Evolutionary conservation across 495 filamentous ascomycete genomes (phyloP), one percentile per base, ranked within the genome.

Genomic region (Pseudoneurospora amorphoporcata): DNA sequence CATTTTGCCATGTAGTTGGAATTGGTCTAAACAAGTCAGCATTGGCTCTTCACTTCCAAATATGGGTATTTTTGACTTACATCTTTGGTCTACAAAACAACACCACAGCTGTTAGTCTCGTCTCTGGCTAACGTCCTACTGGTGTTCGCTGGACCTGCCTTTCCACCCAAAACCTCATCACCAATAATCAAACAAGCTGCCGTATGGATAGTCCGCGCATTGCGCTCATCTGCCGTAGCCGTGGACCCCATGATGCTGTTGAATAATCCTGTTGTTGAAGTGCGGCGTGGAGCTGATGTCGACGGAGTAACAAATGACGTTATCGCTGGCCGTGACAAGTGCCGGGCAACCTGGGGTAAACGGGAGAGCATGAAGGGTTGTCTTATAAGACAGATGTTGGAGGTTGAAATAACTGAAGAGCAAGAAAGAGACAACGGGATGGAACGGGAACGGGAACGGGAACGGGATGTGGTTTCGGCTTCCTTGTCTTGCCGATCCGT

Each of bases 131-230:
- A 23, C 16, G 3, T 14, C 68, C 4, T 12, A n/a, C 40, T 39
- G 7, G 29, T 17, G 41, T 3, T 14, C 39, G 37, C 8, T 53
- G 9, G 37, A 78, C 83, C 61, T 77, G 92, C 95, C 91, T 99
- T 99, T 73, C 95, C 95, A n/a, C 93, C 93, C 3, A 99, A 86
- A 4, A 99, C 92, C 79, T 99, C 95, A 82, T 99, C 95, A 29
- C 95, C 95, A 75, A 99, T 99, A 74, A 99, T 94, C 68, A 99
- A 83, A 78, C 94, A 97, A 72, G 92, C 95, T 39, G 95, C 95
- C 68, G 95, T 98, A 77, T 94, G 89, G 72, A 97, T 95, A 72
- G 85, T 88, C 68, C 84, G 85, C 75, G 86, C 87, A 69, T 84
- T 84, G 72, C 85, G 81, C 74, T 88, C 85, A 39, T 83, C 79